Base-by-base conservation (phyloP, 768 basidiomycete species). In the Cyclocybe cylindracea region DNA sequence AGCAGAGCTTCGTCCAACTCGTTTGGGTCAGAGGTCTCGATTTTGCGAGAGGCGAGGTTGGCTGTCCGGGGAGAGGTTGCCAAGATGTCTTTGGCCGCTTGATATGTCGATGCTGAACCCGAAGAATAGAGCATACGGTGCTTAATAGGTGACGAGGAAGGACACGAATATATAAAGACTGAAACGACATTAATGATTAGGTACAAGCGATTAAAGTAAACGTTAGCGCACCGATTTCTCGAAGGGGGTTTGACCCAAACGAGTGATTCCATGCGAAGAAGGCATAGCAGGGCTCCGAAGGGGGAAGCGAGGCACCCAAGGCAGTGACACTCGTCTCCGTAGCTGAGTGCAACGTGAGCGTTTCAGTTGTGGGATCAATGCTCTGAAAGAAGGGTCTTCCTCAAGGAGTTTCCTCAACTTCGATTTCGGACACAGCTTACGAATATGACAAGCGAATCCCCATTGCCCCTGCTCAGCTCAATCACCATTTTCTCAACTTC, bases 121-220 rank as follows among this genome's bases (percentile, higher is more conserved):
- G 87, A 85, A 0, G 93, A 91, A 70, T 95, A 96, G 34, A 97
- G 65, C 91, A 98, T 94, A 39, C 94, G 81, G 54, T 86, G 76
- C 62, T 91, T 92, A 70, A 97, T 78, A 1, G 90, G 89, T 5
- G 89, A 91, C 10, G 69, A 62, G 3, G 85, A 79, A 0, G 95
- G 95, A 66, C 95, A 98, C 14, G 89, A 89, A 69, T 98, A 98
- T 50, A 97, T 89, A 69, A 94, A 94, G 44, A 90, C 89, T 93
- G 55, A 42, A 24, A 45, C 41, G 36, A 39, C 7, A 14, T 4
- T 44, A 24, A 24, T 31, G 31, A 45, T 37, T 39, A 38, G 14
- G 32, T 37, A 33, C 14, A n/a, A 34, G 33, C 6, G 29, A 51
- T 39, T 11, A 24, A 10, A n/a, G 9, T 13, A 39, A 5, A 8